Conservation (phyloP, 768 basidiomycete genomes). For the Hortiboletus flavorubellus region DNA sequence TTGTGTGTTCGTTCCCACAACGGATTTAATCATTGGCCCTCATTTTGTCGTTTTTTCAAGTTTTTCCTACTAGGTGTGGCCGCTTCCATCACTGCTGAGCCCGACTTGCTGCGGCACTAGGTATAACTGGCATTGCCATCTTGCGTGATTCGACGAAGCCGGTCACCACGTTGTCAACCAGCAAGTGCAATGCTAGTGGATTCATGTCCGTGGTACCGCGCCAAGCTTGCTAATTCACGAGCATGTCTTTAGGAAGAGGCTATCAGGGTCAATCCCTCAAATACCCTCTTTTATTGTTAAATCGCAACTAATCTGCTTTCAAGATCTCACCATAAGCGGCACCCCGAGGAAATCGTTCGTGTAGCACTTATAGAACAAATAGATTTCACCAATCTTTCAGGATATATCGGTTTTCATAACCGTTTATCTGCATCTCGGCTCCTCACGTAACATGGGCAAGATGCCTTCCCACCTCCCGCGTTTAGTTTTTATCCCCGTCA, state of each 20-base stretch:
- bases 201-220: background rate
- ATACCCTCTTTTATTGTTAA: background rate
- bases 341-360: background rate
- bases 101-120: background rate
- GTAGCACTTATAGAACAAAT: background rate
- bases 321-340: background rate
- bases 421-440: constrained; percentile 11
- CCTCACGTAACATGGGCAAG: constrained; percentile 20
- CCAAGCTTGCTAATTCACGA: constrained; percentile 3
- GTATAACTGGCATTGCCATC: background rate
- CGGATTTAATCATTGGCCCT: background rate
- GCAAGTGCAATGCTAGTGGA: background rate
- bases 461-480: constrained; percentile 17
- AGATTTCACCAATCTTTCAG: background rate
- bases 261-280: background rate
- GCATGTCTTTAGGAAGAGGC: background rate
- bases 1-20: background rate
- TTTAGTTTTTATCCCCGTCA: constrained; percentile 8
- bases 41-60: background rate
- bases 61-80: background rate
- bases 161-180: background rate
- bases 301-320: background rate
- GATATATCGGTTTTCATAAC: constrained; percentile 8
- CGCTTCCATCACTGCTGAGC: background rate
- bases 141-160: background rate